These are phyloP conservation scores for Aspergillus ellipticus DNA, from an alignment of 495 filamentous ascomycete species.

Conservation along the genomic window DNA sequence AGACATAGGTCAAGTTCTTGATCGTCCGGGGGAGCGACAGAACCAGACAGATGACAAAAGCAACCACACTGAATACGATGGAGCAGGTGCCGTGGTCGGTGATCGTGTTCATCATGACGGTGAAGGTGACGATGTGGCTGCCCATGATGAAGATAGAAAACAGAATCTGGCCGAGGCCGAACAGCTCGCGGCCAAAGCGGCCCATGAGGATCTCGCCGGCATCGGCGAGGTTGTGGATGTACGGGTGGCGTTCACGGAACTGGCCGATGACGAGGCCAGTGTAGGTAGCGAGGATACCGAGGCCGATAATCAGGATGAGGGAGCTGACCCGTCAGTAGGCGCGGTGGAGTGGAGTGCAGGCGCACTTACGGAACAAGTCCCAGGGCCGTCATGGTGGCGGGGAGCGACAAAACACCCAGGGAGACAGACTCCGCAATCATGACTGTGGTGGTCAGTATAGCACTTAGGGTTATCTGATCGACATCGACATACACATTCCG, in stretches of 20 bases:
- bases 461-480: not conserved
- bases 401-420: constrained; percentile 62
- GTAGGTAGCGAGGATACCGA: constrained; percentile 70
- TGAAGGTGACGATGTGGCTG: constrained; percentile 68
- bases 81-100: constrained; percentile 65
- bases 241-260: constrained; percentile 58
- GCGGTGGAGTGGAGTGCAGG: no score
- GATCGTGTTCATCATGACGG: constrained; percentile 65
- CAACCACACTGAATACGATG: constrained; percentile 63
- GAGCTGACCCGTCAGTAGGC: constrained; percentile 25
- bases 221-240: constrained; percentile 67
- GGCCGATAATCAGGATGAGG: constrained; percentile 58
- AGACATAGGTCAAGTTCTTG: constrained; percentile 57
- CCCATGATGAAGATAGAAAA: constrained; percentile 76
- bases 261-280: constrained; percentile 73
- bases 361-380: constrained; percentile 51
- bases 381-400: constrained; percentile 55
- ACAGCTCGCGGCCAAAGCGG: constrained; percentile 59
- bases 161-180: constrained; percentile 61
- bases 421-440: constrained; percentile 71
- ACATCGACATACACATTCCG: constrained; percentile 26
- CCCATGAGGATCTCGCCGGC: constrained; percentile 62
- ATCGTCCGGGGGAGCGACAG: constrained; percentile 67
- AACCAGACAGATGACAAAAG: constrained; percentile 58
- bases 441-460: constrained; percentile 23